Conservation (phyloP, 345 rosid genomes). For the Geranium brycei region DNA sequence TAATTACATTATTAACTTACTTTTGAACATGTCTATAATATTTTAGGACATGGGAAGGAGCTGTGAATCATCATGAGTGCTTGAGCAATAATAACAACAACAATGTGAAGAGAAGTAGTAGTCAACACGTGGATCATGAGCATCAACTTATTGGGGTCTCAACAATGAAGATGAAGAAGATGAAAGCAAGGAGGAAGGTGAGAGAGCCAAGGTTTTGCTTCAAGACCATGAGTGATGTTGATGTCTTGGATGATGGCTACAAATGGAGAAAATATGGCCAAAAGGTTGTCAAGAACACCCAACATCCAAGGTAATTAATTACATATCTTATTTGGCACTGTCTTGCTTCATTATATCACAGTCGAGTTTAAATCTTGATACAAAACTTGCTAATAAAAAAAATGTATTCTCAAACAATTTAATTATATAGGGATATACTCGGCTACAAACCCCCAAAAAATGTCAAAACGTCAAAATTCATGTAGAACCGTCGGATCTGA, state of each 20-base stretch:
- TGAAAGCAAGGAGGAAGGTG: constrained; percentile 71
- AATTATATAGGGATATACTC: no score
- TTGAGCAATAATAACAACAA: constrained; percentile 27
- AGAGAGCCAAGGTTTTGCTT: constrained; percentile 98
- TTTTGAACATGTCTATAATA: background rate
- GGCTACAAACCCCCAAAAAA: no score
- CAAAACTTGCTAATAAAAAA: no score
- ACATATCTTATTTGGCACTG: no score
- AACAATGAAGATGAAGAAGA: constrained; percentile 64
- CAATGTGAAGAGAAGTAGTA: constrained; percentile 12
- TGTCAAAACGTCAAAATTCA: no score
- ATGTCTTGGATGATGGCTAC: constrained; percentile 94
- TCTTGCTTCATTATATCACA: no score
- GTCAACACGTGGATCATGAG: constrained; percentile 6
- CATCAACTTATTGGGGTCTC: constrained; percentile 33
- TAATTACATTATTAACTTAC: no score
- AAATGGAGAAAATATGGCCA: constrained; percentile 99
- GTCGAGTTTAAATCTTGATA: no score
- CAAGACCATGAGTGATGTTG: constrained; percentile 92
- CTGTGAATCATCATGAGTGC: constrained; percentile 14
- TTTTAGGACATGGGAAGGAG: constrained; percentile 50
- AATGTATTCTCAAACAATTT: no score
- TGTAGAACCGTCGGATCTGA: no score
- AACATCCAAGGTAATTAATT: constrained; percentile 69
- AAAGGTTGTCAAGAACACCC: constrained; percentile 97